These are phyloP conservation scores for Haplosporangium gracile DNA, from an alignment of 192 early-diverging fungal species.

Conservation along the genomic window DNA sequence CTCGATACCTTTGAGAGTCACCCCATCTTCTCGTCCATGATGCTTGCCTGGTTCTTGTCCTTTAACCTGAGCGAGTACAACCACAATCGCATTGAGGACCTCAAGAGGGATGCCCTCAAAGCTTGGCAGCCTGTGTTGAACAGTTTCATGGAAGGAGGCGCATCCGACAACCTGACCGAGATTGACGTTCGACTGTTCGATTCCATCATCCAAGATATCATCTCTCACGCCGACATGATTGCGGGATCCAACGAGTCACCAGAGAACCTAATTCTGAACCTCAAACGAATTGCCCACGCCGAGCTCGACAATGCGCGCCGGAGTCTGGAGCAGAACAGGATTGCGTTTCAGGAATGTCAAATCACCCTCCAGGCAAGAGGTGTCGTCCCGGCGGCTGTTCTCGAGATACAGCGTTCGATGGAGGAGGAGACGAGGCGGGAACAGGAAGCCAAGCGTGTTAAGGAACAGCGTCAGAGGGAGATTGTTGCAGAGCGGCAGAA, in stretches of 20 bases:
- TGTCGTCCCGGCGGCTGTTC: slow-evolving; percentile 22
- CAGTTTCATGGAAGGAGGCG: slow-evolving; percentile 19
- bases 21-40: slow-evolving; percentile 42
- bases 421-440: slow-evolving; percentile 33
- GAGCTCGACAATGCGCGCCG: slow-evolving; percentile 35
- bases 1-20: slow-evolving; percentile 50
- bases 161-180: slow-evolving; percentile 18
- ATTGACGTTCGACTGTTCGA: slow-evolving; percentile 39
- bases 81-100: slow-evolving; percentile 25
- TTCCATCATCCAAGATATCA: slow-evolving; percentile 46
- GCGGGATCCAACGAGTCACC: slow-evolving; percentile 30
- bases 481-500: slow-evolving; percentile 10
- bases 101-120: slow-evolving; percentile 32
- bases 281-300: slow-evolving; percentile 29
- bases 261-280: slow-evolving; percentile 34
- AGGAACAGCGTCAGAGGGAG: slow-evolving; percentile 34
- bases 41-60: slow-evolving; percentile 43
- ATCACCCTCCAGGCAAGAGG: slow-evolving; percentile 35
- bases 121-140: slow-evolving; percentile 40
- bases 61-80: slow-evolving; percentile 39
- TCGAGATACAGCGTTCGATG: slow-evolving; percentile 49
- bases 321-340: slow-evolving; percentile 27
- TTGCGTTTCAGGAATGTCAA: slow-evolving; percentile 47
- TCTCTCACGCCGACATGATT: slow-evolving; percentile 48
- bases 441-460: slow-evolving; percentile 26